Evolutionary conservation across 2,329 filamentous ascomycete species (phyloP), one percentile per base, ranked within the genome.

Genomic region (Fusarium nisikadoi): DNA sequence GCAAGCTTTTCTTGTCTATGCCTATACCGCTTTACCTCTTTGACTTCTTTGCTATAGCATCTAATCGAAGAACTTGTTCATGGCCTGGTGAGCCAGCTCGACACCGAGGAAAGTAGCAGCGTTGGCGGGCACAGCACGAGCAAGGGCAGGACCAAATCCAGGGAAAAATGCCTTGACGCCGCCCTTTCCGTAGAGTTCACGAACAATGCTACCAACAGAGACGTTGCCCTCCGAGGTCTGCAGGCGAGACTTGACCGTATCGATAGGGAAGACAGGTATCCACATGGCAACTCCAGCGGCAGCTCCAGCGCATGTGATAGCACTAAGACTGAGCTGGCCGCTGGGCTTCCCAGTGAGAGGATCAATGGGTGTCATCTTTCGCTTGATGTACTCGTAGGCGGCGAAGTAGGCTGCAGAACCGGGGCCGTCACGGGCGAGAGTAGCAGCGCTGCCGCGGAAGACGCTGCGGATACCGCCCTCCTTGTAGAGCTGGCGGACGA

Each of bases 261-360:
- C 96, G 72, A 99, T 89, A 27, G 96, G 96, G 89, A 99, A 99
- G 45, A 99, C 95, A 59, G 96, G 95, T 75, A 98, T 96, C 96
- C 96, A 99, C 96, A 99, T 99, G 71, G 96, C 96, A 31, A 99
- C 90, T 79, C 96, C 96, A 1, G 96, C 96, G 8, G 92, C 93
- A 71, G 93, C 96, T 76, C 96, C 96, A 4, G 96, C 96, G 33
- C 90, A 89, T 77, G 95, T 94, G 63, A 99, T 89, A 16, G 96
- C 96, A 4, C 89, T 85, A 71, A 99, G 86, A 77, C 92, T 95
- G 64, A 98, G 84, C 76, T 96, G 86, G 45, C 94, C 95, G 8
- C 87, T 89, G 5, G 93, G 88, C 79, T 92, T 90, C 29, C 94
- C 94, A 1, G 88, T 89, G 23, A 87, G 83, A 6, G 90, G 90